These are phyloP conservation scores for Gryganskiella cystojenkinii DNA, from an alignment of 192 early-diverging fungal genomes.

Conservation along the genomic window DNA sequence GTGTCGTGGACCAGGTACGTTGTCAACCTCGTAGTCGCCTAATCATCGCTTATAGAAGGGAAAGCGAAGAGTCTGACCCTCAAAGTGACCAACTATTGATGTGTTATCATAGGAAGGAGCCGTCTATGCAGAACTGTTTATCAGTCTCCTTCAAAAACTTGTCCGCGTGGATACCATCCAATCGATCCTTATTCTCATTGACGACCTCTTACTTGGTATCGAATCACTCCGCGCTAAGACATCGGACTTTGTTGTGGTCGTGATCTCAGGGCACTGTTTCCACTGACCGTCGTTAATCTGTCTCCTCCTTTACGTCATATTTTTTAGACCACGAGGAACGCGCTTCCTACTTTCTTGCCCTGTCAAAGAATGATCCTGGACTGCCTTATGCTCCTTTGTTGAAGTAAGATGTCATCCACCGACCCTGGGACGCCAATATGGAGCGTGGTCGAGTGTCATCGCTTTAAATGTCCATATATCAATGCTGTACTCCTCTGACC, in stretches of 20 bases:
- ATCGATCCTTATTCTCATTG: slow-evolving; percentile 86
- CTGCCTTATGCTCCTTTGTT: slow-evolving; percentile 61
- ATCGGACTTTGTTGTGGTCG: no score
- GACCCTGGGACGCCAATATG: background rate
- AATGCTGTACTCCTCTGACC: background rate
- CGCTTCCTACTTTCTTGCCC: slow-evolving; percentile 51
- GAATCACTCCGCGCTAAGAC: no score
- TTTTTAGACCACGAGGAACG: slow-evolving; percentile 58
- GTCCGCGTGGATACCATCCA: slow-evolving; percentile 89
- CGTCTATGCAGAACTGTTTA: slow-evolving; percentile 75
- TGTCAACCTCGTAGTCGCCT: background rate
- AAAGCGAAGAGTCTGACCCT: slow-evolving; percentile 1
- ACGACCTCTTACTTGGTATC: slow-evolving; percentile 82
- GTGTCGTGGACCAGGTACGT: slow-evolving; percentile 50
- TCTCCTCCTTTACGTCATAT: background rate
- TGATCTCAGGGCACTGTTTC: no score
- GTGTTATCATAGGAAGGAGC: slow-evolving; percentile 49
- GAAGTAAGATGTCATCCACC: slow-evolving; percentile 31
- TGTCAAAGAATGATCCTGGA: slow-evolving; percentile 33
- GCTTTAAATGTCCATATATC: background rate
- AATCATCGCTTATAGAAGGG: background rate
- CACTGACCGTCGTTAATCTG: no score
- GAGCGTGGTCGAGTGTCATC: background rate
- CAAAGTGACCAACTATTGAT: no score
- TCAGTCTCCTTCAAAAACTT: slow-evolving; percentile 78